Conservation (phyloP, 1,139 yeast species). For the Blastobotrys elegans region DNA sequence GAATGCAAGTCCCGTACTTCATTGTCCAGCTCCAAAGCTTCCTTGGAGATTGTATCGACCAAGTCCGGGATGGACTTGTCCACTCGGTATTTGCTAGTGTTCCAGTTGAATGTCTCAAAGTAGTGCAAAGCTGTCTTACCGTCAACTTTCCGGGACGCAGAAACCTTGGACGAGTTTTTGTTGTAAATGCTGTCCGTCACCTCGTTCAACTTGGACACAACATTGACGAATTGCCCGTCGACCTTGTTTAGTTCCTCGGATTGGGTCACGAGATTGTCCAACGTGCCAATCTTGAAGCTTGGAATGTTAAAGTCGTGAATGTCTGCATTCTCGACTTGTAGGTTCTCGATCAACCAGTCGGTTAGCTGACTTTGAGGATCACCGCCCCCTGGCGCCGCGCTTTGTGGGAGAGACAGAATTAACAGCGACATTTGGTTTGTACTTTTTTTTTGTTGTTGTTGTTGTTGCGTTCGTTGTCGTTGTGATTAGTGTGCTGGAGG, state of each 20-base stretch:
- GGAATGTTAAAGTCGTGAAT: constrained; percentile 57
- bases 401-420: constrained; percentile 45
- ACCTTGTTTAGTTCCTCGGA: constrained; percentile 82
- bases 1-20: constrained; percentile 73
- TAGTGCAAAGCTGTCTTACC: constrained; percentile 47
- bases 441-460: too few relatives aligned
- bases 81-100: constrained; percentile 73
- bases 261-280: constrained; percentile 85
- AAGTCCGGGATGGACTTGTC: constrained; percentile 79
- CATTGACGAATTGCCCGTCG: constrained; percentile 66
- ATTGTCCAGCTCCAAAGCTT: constrained; percentile 73
- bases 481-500: too few relatives aligned
- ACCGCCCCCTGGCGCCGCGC: constrained; percentile 45
- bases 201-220: constrained; percentile 73
- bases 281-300: constrained; percentile 89
- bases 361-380: constrained; percentile 37
- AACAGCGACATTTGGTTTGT: constrained; percentile 10
- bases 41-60: constrained; percentile 63
- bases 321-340: constrained; percentile 18
- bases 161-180: constrained; percentile 39
- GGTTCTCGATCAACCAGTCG: constrained; percentile 36
- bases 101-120: constrained; percentile 79
- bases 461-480: too few relatives aligned
- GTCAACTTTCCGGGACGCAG: constrained; percentile 45
- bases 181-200: constrained; percentile 53